Percentiles rank a stretch among this genome's conserved stretches.
These are phyloP conservation scores for Oryza officinalis DNA, from an alignment of 176 grass and related monocot species.

Conservation along the genomic window DNA sequence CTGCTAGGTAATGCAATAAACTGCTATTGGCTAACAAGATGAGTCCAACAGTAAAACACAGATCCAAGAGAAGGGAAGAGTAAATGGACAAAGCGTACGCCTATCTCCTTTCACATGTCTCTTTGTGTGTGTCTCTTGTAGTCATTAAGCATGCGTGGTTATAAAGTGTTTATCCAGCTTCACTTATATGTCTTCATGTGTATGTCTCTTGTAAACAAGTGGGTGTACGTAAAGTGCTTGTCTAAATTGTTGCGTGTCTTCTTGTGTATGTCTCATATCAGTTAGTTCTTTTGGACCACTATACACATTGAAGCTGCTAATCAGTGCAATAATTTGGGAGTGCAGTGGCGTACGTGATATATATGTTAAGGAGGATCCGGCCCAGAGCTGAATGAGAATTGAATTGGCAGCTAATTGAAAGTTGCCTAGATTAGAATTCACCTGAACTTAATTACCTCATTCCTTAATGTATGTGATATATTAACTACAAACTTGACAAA, in stretches of 20 bases:
- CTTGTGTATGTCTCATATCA: conserved; percentile 39
- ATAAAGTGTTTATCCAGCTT: conserved; percentile 48
- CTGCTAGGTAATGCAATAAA: conserved; percentile 36
- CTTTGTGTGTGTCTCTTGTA: conserved; percentile 31
- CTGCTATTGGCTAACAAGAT: conserved; percentile 25
- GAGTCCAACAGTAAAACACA: conserved; percentile 7
- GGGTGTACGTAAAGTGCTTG: background rate
- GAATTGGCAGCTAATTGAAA: conserved; percentile 17
- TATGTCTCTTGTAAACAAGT: conserved; percentile 35
- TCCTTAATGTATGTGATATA: background rate
- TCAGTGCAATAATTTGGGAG: conserved; percentile 30
- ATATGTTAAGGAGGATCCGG: conserved; percentile 22
- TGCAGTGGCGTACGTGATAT: background rate
- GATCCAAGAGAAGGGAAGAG: background rate
- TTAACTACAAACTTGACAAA: conserved; percentile 23
- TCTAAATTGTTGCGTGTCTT: conserved; percentile 7
- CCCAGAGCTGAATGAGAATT: background rate
- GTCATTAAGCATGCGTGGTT: conserved; percentile 6
- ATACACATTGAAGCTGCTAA: background rate
- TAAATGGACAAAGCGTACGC: conserved; percentile 9
- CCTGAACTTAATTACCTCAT: background rate
- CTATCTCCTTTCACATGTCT: conserved; percentile 10
- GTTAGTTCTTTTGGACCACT: conserved; percentile 44
- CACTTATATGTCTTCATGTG: conserved; percentile 37
- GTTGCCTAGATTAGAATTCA: background rate